A percentile compares a stretch with the other conserved stretches of the same genome.
Evolutionary conservation across 208 protist species (phyloP).

Genomic region (Trypanosomatidae sp.): DNA sequence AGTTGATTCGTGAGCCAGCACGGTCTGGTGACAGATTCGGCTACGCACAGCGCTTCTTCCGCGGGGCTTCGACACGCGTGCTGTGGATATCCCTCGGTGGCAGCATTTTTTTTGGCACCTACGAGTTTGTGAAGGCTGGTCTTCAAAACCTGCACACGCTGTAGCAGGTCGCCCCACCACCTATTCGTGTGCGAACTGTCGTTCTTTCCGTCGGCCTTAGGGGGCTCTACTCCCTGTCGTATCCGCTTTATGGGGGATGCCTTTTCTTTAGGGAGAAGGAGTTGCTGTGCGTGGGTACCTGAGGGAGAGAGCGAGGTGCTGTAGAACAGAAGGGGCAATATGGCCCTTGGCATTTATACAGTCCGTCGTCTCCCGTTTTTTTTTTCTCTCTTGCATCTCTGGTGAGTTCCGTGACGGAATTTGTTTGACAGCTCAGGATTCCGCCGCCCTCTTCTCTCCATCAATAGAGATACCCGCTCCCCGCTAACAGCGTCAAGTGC

Average conservation of each 20-base stretch:
- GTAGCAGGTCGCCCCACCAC: not conserved
- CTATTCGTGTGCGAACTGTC: not conserved
- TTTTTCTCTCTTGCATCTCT: not conserved
- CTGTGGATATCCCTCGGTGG: slow-evolving; percentile 92
- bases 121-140: slow-evolving; percentile 61
- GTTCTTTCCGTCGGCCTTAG: not conserved
- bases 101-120: slow-evolving; percentile 91
- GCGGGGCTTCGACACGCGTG: slow-evolving; percentile 80
- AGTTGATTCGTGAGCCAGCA: slow-evolving; percentile 50
- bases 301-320: not conserved
- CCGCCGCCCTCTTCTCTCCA: not conserved
- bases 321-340: not conserved
- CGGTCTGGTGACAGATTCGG: slow-evolving; percentile 72
- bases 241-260: not conserved
- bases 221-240: not conserved
- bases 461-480: not conserved
- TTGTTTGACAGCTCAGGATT: not conserved
- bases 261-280: not conserved
- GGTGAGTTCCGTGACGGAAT: not conserved
- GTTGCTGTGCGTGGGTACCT: not conserved
- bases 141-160: slow-evolving; percentile 6
- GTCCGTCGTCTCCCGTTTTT: not conserved
- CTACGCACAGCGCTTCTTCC: slow-evolving; percentile 75
- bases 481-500: not conserved
- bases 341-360: not conserved